phyloP scores from a whole-genome alignment of 768 basidiomycete species.

The Serendipita sp. region DNA sequence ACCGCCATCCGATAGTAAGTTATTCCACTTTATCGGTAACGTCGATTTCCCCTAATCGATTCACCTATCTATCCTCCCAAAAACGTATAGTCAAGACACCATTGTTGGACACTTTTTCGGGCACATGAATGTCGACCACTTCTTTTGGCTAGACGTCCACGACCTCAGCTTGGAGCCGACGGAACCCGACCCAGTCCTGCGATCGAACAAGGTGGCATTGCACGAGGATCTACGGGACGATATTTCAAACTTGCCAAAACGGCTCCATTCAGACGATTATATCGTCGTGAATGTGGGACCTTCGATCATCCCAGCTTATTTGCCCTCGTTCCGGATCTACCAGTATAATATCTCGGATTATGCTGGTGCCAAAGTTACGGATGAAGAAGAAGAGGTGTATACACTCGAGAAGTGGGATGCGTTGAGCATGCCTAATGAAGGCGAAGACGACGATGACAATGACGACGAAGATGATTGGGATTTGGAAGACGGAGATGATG shows the following conservation, averaged over 20 bases:
- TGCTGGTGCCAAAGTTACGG: background rate
- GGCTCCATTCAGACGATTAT: slow-evolving; percentile 45
- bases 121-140: slow-evolving; percentile 72
- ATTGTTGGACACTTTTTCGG: slow-evolving; percentile 76
- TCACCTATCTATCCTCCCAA: too few species aligned
- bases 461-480: slow-evolving; percentile 12
- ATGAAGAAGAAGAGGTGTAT: background rate
- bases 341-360: slow-evolving; percentile 58
- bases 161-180: background rate
- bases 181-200: background rate
- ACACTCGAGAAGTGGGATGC: background rate
- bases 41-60: too few species aligned
- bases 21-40: too few species aligned
- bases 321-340: slow-evolving; percentile 68
- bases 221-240: slow-evolving; percentile 47
- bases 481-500: slow-evolving; percentile 11
- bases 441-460: too few species aligned
- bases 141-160: slow-evolving; percentile 22
- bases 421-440: background rate
- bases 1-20: background rate
- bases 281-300: slow-evolving; percentile 68
- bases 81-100: slow-evolving; percentile 70
- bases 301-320: slow-evolving; percentile 75
- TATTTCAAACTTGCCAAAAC: slow-evolving; percentile 45
- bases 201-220: slow-evolving; percentile 23